phyloP scores from a whole-genome alignment of 129 eudicot species.

The Chrysanthemum makinoi region DNA sequence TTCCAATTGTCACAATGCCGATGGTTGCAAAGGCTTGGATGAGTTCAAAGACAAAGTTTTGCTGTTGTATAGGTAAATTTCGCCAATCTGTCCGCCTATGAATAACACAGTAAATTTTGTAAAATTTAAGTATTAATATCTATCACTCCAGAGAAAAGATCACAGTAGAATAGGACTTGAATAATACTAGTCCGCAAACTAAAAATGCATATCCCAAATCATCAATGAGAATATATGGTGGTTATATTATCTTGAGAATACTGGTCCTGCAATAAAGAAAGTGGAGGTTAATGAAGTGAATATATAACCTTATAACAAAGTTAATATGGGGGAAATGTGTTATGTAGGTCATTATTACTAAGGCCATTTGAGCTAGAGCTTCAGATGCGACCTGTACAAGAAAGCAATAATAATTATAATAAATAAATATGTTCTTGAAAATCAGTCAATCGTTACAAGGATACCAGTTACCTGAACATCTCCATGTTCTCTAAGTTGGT shows the following conservation, averaged over 20 bases:
- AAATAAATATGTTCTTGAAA: slow-evolving; percentile 3
- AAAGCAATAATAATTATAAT: slow-evolving; percentile 15
- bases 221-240: slow-evolving; percentile 80
- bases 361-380: slow-evolving; percentile 84
- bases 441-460: neutral
- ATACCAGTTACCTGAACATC: slow-evolving; percentile 71
- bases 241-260: slow-evolving; percentile 89
- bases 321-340: slow-evolving; percentile 3
- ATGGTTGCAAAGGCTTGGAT: slow-evolving; percentile 90
- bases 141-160: neutral
- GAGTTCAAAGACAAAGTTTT: slow-evolving; percentile 58
- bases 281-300: slow-evolving; percentile 11
- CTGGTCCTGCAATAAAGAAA: slow-evolving; percentile 51
- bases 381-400: slow-evolving; percentile 77
- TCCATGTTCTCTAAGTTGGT: slow-evolving; percentile 90
- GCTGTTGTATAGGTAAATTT: slow-evolving; percentile 53
- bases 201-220: slow-evolving; percentile 79
- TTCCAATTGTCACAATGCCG: slow-evolving; percentile 72
- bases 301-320: slow-evolving; percentile 2
- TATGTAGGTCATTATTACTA: slow-evolving; percentile 51
- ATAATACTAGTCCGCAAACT: neutral
- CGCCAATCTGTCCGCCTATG: slow-evolving; percentile 87
- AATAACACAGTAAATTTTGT: neutral
- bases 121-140: neutral
- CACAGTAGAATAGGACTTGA: neutral